Conservation (phyloP, 2,329 filamentous ascomycete genomes). For the Catunica adiposa region DNA sequence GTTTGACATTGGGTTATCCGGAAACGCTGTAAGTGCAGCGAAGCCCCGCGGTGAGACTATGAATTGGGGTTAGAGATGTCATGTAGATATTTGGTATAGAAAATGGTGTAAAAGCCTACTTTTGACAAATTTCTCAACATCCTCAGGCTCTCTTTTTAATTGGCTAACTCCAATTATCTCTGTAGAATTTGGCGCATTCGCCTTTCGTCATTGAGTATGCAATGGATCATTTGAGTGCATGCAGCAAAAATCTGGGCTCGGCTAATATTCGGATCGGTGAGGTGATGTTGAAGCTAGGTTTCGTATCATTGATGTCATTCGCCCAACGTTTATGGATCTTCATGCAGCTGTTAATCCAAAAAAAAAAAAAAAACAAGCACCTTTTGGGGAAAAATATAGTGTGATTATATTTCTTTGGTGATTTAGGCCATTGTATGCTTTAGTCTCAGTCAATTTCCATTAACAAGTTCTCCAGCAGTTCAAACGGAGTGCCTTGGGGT, state of each 20-base stretch:
- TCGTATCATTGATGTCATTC: background rate
- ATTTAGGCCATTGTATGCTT: too few species aligned
- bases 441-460: too few species aligned
- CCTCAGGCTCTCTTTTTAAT: background rate
- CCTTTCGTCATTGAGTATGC: background rate
- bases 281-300: background rate
- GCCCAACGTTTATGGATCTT: background rate
- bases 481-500: too few species aligned
- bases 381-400: too few species aligned
- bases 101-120: slow-evolving; percentile 2
- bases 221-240: background rate
- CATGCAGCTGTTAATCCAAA: too few species aligned
- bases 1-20: slow-evolving; percentile 8
- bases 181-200: background rate
- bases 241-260: background rate
- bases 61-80: background rate
- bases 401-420: too few species aligned
- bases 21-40: slow-evolving; percentile 9
- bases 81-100: background rate
- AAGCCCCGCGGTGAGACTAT: slow-evolving; percentile 13
- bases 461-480: too few species aligned
- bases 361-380: too few species aligned
- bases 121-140: slow-evolving; percentile 13
- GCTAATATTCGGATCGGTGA: background rate
- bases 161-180: background rate